Percentiles rank a stretch among this genome's conserved stretches.
These are phyloP conservation scores for Geosiphon pyriformis DNA, from an alignment of 192 early-diverging fungal genomes.

Conservation along the genomic window DNA sequence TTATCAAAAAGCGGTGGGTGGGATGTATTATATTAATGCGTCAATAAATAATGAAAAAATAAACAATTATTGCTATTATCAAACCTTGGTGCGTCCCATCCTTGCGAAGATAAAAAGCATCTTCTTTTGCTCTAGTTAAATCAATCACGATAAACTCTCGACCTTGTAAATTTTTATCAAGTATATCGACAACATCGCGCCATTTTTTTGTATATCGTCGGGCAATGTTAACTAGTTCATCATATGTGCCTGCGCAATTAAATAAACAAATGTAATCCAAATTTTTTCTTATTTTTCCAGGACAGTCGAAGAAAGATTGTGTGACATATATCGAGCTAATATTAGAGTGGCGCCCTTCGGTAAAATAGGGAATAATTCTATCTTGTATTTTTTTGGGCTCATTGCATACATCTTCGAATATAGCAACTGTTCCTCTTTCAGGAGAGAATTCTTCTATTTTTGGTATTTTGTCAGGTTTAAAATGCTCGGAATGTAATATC, in stretches of 20 bases:
- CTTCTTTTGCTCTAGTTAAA: slow-evolving; percentile 16
- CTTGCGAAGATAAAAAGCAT: slow-evolving; percentile 4
- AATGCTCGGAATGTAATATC: too few relatives aligned
- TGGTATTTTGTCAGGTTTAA: slow-evolving; percentile 10
- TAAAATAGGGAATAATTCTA: slow-evolving; percentile 12
- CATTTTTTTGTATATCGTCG: slow-evolving; percentile 18
- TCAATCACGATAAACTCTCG: slow-evolving; percentile 13
- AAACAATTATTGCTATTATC: too few relatives aligned
- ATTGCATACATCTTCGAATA: slow-evolving; percentile 4
- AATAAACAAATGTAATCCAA: slow-evolving; percentile 11
- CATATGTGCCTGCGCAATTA: slow-evolving; percentile 2
- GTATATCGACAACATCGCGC: slow-evolving; percentile 13
- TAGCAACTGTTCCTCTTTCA: slow-evolving; percentile 15
- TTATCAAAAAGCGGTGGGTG: slow-evolving; percentile 4
- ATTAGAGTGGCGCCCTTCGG: slow-evolving; percentile 19
- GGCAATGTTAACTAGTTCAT: slow-evolving; percentile 19
- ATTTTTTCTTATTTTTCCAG: slow-evolving; percentile 6
- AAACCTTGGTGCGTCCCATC: background rate
- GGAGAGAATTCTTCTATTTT: slow-evolving; percentile 8
- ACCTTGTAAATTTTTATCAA: slow-evolving; percentile 20
- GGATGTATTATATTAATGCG: slow-evolving; percentile 9
- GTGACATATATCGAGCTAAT: slow-evolving; percentile 19
- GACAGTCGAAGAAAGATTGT: slow-evolving; percentile 4
- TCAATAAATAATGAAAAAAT: slow-evolving; percentile 1
- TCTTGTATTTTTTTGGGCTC: too few relatives aligned